These are phyloP conservation scores for Neolentinus lepideus DNA, from an alignment of 1,284 basidiomycete genomes.

Conservation along the genomic window DNA sequence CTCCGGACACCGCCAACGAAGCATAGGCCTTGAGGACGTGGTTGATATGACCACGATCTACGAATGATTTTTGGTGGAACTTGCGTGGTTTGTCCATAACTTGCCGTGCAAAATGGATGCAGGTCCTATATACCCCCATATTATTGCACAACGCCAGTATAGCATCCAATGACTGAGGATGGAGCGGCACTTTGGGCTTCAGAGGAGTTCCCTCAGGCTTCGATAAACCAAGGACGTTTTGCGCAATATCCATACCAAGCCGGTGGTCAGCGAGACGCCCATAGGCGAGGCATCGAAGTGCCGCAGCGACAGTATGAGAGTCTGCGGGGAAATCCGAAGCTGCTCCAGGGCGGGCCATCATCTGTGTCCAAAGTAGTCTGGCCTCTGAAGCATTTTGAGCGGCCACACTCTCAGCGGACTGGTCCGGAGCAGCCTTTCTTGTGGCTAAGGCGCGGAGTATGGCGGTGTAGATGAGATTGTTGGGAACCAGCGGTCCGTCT, in stretches of 20 bases:
- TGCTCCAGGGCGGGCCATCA: constrained; percentile 29
- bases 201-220: constrained; percentile 32
- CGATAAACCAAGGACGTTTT: constrained; percentile 55
- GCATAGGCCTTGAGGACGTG: constrained; percentile 47
- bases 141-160: constrained; percentile 49
- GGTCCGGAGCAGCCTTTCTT: constrained; percentile 10
- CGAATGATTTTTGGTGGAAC: constrained; percentile 23
- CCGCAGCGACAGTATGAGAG: constrained; percentile 37
- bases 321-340: constrained; percentile 44
- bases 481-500: constrained; percentile 48
- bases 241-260: constrained; percentile 54
- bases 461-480: constrained; percentile 49
- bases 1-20: constrained; percentile 30
- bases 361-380: constrained; percentile 59
- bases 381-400: constrained; percentile 42
- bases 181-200: constrained; percentile 31
- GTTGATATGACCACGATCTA: constrained; percentile 49
- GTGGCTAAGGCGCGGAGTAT: constrained; percentile 48
- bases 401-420: constrained; percentile 3
- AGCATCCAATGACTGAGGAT: constrained; percentile 38
- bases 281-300: constrained; percentile 43
- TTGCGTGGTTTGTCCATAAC: constrained; percentile 32
- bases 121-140: constrained; percentile 36
- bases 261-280: constrained; percentile 52
- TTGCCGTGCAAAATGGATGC: constrained; percentile 49